Evolutionary conservation across 352 stramenopile species (phyloP).

Genomic region (Globisporangium alternatum): DNA sequence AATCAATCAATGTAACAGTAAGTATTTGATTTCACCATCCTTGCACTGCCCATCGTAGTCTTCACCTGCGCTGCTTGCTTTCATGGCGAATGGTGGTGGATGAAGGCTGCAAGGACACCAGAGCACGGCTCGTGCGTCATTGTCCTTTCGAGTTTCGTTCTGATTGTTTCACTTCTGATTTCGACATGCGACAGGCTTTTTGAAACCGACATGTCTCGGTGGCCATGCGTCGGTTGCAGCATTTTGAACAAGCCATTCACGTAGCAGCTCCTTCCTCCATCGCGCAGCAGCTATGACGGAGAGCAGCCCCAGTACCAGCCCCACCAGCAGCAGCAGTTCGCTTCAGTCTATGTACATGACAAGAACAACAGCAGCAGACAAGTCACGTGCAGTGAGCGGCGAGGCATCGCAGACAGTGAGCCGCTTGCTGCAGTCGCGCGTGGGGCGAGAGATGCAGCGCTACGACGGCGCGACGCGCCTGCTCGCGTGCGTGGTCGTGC

Average conservation of each 20-base stretch:
- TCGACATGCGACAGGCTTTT: not conserved
- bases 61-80: too few species aligned
- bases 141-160: too few species aligned
- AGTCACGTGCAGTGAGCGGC: not conserved
- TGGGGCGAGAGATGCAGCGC: slow-evolving; percentile 60
- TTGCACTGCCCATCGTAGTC: too few species aligned
- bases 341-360: not conserved
- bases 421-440: slow-evolving; percentile 42
- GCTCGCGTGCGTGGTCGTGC: slow-evolving; percentile 52
- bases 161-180: not conserved
- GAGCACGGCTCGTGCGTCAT: too few species aligned
- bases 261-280: not conserved
- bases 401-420: slow-evolving; percentile 5
- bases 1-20: slow-evolving; percentile 12
- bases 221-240: not conserved
- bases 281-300: slow-evolving; percentile 4
- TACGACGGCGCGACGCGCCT: slow-evolving; percentile 61
- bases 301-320: not conserved
- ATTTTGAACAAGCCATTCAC: not conserved
- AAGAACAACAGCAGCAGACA: slow-evolving; percentile 4
- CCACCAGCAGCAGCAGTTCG: not conserved
- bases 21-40: not conserved
- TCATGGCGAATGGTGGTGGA: not conserved
- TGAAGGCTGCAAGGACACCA: not conserved
- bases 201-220: not conserved